Evolutionary conservation across 2,329 filamentous ascomycete genomes (phyloP).

Genomic region (Pseudogymnoascus sp.): DNA sequence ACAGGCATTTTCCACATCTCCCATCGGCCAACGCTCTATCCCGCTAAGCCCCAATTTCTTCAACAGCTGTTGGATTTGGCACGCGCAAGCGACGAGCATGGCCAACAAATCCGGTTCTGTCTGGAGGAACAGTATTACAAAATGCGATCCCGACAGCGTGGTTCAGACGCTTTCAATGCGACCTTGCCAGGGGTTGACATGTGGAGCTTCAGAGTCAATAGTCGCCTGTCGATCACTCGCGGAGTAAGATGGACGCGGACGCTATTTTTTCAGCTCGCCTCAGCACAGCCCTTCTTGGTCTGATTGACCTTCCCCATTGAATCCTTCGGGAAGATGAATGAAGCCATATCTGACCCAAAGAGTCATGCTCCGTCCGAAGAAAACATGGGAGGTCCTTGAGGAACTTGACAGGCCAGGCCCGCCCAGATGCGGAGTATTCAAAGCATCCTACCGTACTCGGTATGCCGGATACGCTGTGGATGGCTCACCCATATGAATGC

Average conservation of each 20-base stretch:
- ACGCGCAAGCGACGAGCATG: background rate
- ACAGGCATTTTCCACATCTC: background rate
- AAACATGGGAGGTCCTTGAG: background rate
- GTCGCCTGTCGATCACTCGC: background rate
- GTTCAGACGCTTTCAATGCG: background rate
- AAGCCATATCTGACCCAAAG: constrained; percentile 1
- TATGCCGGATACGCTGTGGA: background rate
- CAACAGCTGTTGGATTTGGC: background rate
- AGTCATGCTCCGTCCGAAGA: background rate
- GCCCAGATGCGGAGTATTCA: background rate
- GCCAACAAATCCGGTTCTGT: background rate
- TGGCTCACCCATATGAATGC: background rate
- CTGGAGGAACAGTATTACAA: background rate
- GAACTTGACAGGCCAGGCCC: background rate
- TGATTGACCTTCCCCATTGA: background rate
- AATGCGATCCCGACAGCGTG: background rate
- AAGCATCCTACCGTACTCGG: background rate
- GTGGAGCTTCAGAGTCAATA: constrained; percentile 3
- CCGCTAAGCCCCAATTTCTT: background rate
- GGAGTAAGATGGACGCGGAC: background rate
- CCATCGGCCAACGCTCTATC: background rate
- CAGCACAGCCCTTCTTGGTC: background rate
- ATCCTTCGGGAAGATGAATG: background rate
- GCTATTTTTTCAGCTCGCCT: background rate
- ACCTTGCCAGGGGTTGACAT: constrained; percentile 1